Base-by-base conservation (phyloP, 345 rosid genomes). In the Hibiscus tridactylites region DNA sequence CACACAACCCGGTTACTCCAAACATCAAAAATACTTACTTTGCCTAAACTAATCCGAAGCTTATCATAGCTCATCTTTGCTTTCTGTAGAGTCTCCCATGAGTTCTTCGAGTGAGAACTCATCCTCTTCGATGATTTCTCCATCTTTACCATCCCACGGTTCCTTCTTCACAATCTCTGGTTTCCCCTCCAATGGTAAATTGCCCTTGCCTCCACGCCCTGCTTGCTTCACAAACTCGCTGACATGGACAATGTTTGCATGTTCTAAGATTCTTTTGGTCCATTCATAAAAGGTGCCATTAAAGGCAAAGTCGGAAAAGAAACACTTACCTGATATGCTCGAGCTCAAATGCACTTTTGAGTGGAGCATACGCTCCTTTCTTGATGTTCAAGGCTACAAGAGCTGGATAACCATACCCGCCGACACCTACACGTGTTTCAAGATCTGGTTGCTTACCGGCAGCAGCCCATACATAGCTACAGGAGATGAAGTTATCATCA, bases 401-500 rank as follows among this genome's bases (percentile, higher is more conserved):
- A 57, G 99, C 99, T 7, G 99, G 98, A 67, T 92, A 96, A 6
- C 99, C 99, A 9, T 96, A 96, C 71, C 98, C 99, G 50, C 99
- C 99, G 33, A 96, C 96, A 9, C 88, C 89, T 8, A 96, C 95
- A 21, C 50, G 83, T 35, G 81, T 87, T 83, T 96, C 99, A 49
- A 96, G 88, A 83, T 89, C 92, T 24, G 92, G 90, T 76, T 96
- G 98, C 83, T 90, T 88, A 68, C 92, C 91, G 5, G 99, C 90
- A 53, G 98, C 96, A 62, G 85, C 89, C 99, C 99, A 95, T 29
- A 92, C 82, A 81, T 79, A 92, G 76, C 99, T 96, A 91, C 77
- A 81, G 19, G 56, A 65, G 21, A 69, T 24, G 68, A 17, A 28
- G 9, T 17, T 24, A 21, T 35, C 29, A 29, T 44, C 50, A 72